These are phyloP conservation scores for Lophium mytilinum DNA, from an alignment of 495 filamentous ascomycete genomes.

Conservation along the genomic window DNA sequence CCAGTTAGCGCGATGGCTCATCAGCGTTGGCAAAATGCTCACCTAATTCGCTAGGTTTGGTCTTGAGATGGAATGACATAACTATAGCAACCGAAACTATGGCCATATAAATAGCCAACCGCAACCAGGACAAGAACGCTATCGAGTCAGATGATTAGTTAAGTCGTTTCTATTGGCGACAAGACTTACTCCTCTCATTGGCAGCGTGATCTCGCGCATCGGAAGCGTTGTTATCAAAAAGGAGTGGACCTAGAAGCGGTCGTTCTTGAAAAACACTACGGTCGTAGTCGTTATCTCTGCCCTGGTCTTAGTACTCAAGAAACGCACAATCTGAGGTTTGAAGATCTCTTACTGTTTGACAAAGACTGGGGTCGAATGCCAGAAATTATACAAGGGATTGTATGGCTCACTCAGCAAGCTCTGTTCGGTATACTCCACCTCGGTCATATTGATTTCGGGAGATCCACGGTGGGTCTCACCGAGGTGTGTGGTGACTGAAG, in stretches of 20 bases:
- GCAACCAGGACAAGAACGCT: constrained; percentile 89
- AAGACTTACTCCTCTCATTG: constrained; percentile 59
- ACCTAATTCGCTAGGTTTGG: constrained; percentile 50
- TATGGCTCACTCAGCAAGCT: constrained; percentile 26
- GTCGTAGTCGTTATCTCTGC: constrained; percentile 31
- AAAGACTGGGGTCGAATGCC: constrained; percentile 25
- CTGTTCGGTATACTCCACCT: constrained; percentile 1
- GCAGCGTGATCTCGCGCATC: constrained; percentile 83
- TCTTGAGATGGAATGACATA: constrained; percentile 84
- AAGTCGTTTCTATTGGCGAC: not conserved
- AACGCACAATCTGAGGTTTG: not conserved
- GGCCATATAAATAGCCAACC: constrained; percentile 83
- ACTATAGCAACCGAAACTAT: constrained; percentile 84
- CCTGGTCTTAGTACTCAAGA: constrained; percentile 8
- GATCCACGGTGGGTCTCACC: too few species aligned
- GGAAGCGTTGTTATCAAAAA: constrained; percentile 82
- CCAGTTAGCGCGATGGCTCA: not conserved
- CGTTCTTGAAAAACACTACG: constrained; percentile 52
- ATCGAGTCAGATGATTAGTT: constrained; percentile 22
- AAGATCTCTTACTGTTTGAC: constrained; percentile 30
- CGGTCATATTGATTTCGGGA: too few species aligned
- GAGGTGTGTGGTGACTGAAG: too few species aligned
- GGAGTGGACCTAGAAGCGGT: constrained; percentile 65
- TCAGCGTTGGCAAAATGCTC: not conserved
- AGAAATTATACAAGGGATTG: constrained; percentile 32